A percentile compares a stretch with the other conserved stretches of the same genome.
Evolutionary conservation across 257 asterid species (phyloP).

Genomic region (Striga asiatica): DNA sequence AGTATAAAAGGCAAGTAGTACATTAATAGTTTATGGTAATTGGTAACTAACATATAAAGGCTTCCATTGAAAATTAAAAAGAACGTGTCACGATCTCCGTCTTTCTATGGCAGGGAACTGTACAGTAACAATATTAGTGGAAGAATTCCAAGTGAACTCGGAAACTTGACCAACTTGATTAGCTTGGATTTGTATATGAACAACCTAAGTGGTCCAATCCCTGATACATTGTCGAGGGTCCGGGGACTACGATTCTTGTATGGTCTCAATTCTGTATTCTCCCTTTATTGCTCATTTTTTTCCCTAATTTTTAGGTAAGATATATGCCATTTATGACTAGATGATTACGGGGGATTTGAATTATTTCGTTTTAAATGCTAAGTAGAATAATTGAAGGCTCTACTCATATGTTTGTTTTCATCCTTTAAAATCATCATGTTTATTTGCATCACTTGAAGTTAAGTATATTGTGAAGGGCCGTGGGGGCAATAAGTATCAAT

Average conservation of each 20-base stretch:
- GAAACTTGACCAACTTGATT: slow-evolving; percentile 86
- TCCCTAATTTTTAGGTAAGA: background rate
- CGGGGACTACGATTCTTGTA: slow-evolving; percentile 82
- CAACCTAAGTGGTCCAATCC: slow-evolving; percentile 62
- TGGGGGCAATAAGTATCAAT: background rate
- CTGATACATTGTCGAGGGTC: slow-evolving; percentile 62
- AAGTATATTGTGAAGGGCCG: background rate
- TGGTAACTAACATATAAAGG: too few species aligned
- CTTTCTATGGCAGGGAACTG: slow-evolving; percentile 60
- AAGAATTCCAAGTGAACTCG: slow-evolving; percentile 71
- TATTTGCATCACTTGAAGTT: background rate
- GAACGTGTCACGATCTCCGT: too few species aligned
- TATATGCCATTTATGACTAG: slow-evolving; percentile 4
- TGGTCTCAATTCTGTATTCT: slow-evolving; percentile 16
- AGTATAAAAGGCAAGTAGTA: too few species aligned
- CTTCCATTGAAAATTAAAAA: too few species aligned
- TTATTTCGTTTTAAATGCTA: background rate
- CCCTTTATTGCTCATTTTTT: background rate
- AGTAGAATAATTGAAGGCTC: slow-evolving; percentile 4
- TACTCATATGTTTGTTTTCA: background rate
- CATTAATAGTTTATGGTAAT: too few species aligned
- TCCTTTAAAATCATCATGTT: background rate
- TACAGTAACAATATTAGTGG: slow-evolving; percentile 87
- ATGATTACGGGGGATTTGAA: background rate
- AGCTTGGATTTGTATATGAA: slow-evolving; percentile 97